A percentile compares a stretch with the other conserved stretches of the same genome.
These are phyloP conservation scores for Chytridiales sp. DNA, from an alignment of 371 early-diverging fungal species.

Conservation along the genomic window DNA sequence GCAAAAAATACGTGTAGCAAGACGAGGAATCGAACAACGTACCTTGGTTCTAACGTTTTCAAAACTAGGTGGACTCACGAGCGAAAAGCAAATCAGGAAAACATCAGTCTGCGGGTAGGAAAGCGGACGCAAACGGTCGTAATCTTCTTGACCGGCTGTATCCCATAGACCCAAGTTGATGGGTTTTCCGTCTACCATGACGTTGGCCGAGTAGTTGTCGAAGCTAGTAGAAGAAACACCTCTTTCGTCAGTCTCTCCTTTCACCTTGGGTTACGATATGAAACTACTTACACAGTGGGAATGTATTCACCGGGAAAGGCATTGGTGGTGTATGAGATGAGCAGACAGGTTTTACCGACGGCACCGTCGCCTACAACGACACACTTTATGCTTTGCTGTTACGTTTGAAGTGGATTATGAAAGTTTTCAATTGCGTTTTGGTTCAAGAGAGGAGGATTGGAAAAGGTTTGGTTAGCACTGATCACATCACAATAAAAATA, in stretches of 20 bases:
- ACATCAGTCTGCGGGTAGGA: slow-evolving; percentile 90
- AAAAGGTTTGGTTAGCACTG: too few relatives aligned
- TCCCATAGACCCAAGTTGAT: slow-evolving; percentile 88
- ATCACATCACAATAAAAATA: too few relatives aligned
- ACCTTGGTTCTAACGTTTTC: slow-evolving; percentile 82
- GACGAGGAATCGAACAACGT: slow-evolving; percentile 11
- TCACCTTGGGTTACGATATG: neutral
- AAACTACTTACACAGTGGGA: slow-evolving; percentile 86
- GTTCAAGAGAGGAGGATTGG: neutral
- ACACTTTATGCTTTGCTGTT: slow-evolving; percentile 98
- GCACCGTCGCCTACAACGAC: slow-evolving; percentile 97
- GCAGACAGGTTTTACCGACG: slow-evolving; percentile 93
- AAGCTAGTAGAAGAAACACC: slow-evolving; percentile 49
- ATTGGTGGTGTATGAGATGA: slow-evolving; percentile 95
- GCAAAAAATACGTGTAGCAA: neutral
- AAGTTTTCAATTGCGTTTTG: neutral
- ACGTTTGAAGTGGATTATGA: slow-evolving; percentile 1
- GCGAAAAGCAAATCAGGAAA: slow-evolving; percentile 82
- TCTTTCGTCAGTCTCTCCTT: neutral
- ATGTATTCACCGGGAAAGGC: slow-evolving; percentile 98
- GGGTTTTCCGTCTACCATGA: slow-evolving; percentile 76
- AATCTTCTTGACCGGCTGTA: slow-evolving; percentile 90
- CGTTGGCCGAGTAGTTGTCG: slow-evolving; percentile 83
- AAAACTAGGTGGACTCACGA: slow-evolving; percentile 74
- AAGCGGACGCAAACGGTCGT: slow-evolving; percentile 77